Percentiles rank a stretch among this genome's conserved stretches.
Evolutionary conservation across 2,329 filamentous ascomycete genomes (phyloP).

Genomic region (Diaporthe sp.): DNA sequence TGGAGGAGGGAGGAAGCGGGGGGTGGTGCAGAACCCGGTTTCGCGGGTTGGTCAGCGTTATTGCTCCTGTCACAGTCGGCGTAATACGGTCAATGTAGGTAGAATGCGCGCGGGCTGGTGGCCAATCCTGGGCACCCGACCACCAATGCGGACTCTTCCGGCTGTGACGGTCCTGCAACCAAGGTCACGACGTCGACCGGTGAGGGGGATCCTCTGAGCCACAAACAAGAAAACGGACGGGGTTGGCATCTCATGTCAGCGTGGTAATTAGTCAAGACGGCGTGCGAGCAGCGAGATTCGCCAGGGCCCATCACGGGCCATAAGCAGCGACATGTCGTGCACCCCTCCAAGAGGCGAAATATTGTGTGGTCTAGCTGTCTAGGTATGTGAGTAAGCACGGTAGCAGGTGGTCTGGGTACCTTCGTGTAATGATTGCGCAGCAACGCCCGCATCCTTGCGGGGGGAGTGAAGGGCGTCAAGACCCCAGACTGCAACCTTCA

Average conservation of each 20-base stretch:
- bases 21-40: neutral
- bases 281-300: conserved; percentile 17
- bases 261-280: conserved; percentile 17
- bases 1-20: too few species aligned
- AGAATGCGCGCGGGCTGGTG: neutral
- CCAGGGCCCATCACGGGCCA: conserved; percentile 9
- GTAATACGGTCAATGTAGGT: neutral
- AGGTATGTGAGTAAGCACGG: neutral
- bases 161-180: conserved; percentile 13
- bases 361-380: neutral
- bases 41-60: neutral
- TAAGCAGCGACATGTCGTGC: conserved; percentile 21
- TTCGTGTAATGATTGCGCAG: neutral
- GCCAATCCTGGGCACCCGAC: neutral
- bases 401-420: conserved; percentile 12
- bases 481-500: conserved; percentile 26
- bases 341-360: neutral
- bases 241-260: conserved; percentile 21
- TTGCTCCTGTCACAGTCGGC: neutral
- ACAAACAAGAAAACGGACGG: neutral
- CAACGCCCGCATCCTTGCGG: conserved; percentile 25
- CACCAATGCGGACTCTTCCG: neutral
- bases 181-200: conserved; percentile 8
- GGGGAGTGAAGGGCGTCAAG: neutral
- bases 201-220: conserved; percentile 12